A percentile compares a stretch with the other conserved stretches of the same genome.
These are phyloP conservation scores for Mallotus repandus DNA, from an alignment of 441 rosid species.

Conservation along the genomic window DNA sequence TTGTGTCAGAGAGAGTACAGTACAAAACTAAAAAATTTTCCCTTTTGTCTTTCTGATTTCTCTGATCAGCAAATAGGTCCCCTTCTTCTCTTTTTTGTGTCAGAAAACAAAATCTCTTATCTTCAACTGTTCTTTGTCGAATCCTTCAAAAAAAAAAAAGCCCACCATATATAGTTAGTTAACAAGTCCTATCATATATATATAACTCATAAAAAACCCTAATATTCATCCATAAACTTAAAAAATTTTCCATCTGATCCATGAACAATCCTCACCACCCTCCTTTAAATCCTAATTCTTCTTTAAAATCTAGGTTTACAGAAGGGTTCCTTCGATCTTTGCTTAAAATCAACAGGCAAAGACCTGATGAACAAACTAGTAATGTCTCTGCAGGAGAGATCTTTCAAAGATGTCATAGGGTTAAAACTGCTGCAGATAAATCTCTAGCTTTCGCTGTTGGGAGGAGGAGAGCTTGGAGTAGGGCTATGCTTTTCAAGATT, in stretches of 20 bases:
- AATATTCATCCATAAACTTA: conserved; percentile 6
- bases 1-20: conserved; percentile 27
- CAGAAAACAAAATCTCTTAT: conserved; percentile 34
- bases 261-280: conserved; percentile 23
- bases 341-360: conserved; percentile 28
- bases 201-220: conserved; percentile 22
- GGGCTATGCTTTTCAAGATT: conserved; percentile 42
- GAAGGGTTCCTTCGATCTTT: conserved; percentile 43
- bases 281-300: conserved; percentile 33
- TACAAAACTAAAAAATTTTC: neutral
- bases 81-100: conserved; percentile 27
- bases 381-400: conserved; percentile 6
- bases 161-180: conserved; percentile 5
- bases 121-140: conserved; percentile 18
- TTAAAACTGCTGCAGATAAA: conserved; percentile 49
- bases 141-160: conserved; percentile 1
- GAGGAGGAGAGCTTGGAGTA: conserved; percentile 51
- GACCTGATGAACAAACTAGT: neutral
- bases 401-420: conserved; percentile 28
- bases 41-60: conserved; percentile 28
- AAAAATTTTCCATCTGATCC: neutral
- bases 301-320: conserved; percentile 43
- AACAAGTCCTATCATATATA: neutral
- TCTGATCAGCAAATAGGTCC: conserved; percentile 24
- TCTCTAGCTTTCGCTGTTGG: conserved; percentile 58